These are phyloP conservation scores for Hemileccinum rubropunctum DNA, from an alignment of 768 basidiomycete genomes.

Conservation along the genomic window DNA sequence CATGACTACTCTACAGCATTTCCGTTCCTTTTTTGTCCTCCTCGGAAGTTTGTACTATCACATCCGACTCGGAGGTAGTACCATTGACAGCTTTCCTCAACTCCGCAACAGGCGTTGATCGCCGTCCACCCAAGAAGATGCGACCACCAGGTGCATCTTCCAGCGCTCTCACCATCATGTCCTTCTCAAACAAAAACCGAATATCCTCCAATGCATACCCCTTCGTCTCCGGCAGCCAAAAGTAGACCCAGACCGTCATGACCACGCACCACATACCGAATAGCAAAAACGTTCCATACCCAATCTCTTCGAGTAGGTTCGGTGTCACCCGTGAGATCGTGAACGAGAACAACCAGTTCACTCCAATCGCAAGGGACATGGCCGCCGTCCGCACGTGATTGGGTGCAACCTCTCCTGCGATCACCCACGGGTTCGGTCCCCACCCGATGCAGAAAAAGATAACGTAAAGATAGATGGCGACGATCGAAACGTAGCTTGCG, in stretches of 20 bases:
- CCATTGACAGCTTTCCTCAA: constrained; percentile 13
- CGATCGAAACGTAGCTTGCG: constrained; percentile 37
- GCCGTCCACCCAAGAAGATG: constrained; percentile 25
- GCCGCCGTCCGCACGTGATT: constrained; percentile 37
- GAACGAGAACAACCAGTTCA: constrained; percentile 38
- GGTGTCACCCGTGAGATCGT: constrained; percentile 38
- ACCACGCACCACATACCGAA: constrained; percentile 33
- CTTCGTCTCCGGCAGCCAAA: constrained; percentile 41
- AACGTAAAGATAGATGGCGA: constrained; percentile 38
- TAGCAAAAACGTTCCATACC: constrained; percentile 32
- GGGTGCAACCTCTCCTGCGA: constrained; percentile 36
- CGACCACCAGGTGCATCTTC: constrained; percentile 35
- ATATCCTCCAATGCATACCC: constrained; percentile 40
- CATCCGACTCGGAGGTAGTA: too few species aligned
- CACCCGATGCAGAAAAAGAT: constrained; percentile 36
- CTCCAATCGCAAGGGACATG: constrained; percentile 32
- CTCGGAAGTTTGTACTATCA: too few species aligned
- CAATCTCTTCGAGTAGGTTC: constrained; percentile 33
- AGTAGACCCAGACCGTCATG: constrained; percentile 35
- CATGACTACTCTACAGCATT: too few species aligned
- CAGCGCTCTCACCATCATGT: constrained; percentile 31
- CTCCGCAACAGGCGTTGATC: constrained; percentile 28
- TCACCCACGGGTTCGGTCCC: constrained; percentile 31
- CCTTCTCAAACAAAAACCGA: constrained; percentile 35
- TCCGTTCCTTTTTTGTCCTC: too few species aligned